Conservation (phyloP, 495 filamentous ascomycete species). For the Aspergillus wentii region DNA sequence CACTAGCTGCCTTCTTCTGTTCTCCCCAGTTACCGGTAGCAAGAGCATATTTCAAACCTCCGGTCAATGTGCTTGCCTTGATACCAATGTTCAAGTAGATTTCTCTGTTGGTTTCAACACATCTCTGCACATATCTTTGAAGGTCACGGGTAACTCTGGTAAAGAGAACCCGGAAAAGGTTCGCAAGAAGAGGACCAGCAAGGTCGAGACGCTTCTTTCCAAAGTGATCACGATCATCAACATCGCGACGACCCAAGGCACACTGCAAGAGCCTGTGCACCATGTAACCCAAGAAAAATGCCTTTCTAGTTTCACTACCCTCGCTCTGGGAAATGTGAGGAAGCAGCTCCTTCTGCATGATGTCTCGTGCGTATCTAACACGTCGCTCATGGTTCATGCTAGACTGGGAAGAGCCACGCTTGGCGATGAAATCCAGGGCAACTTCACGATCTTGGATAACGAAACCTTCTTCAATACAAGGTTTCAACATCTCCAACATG, state of each 20-base stretch:
- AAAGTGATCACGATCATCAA: slow-evolving; percentile 97
- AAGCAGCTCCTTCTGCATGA: slow-evolving; percentile 94
- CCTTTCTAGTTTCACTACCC: slow-evolving; percentile 95
- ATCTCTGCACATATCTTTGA: slow-evolving; percentile 81
- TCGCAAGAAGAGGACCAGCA: slow-evolving; percentile 88
- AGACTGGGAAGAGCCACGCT: slow-evolving; percentile 68
- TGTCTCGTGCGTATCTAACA: slow-evolving; percentile 83
- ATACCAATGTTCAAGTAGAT: slow-evolving; percentile 87
- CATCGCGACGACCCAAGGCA: slow-evolving; percentile 82
- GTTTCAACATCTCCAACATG: slow-evolving; percentile 96
- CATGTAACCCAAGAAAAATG: slow-evolving; percentile 99
- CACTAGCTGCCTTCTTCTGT: slow-evolving; percentile 92
- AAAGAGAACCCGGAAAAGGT: slow-evolving; percentile 85
- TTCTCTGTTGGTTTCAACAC: slow-evolving; percentile 80
- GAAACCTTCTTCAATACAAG: slow-evolving; percentile 93
- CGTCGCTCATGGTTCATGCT: slow-evolving; percentile 78
- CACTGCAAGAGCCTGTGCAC: slow-evolving; percentile 90
- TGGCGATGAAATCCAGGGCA: slow-evolving; percentile 94
- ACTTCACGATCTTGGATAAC: slow-evolving; percentile 93
- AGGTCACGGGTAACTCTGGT: slow-evolving; percentile 84
- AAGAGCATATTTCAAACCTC: slow-evolving; percentile 91
- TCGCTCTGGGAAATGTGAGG: slow-evolving; percentile 95
- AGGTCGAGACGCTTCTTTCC: slow-evolving; percentile 97
- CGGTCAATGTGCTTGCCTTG: slow-evolving; percentile 85
- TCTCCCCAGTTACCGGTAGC: slow-evolving; percentile 99